These are phyloP conservation scores for Plicaturopsis crispa DNA, from an alignment of 768 basidiomycete species.

Conservation along the genomic window DNA sequence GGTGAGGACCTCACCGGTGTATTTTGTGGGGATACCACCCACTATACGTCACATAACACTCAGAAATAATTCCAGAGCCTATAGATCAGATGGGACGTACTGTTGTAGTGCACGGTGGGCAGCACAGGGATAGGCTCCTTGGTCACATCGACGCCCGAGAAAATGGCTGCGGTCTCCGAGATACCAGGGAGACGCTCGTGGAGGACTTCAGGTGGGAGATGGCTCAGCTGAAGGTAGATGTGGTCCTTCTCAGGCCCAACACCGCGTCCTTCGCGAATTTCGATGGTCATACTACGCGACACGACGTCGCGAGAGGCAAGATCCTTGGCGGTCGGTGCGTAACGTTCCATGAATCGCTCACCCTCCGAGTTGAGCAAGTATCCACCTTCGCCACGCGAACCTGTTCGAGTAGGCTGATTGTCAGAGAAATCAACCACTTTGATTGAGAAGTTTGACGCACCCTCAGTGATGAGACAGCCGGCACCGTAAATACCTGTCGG, in stretches of 20 bases:
- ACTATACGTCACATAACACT: constrained; percentile 36
- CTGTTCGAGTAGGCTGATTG: constrained; percentile 28
- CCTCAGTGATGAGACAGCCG: constrained; percentile 98
- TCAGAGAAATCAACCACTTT: neutral
- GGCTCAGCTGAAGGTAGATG: constrained; percentile 92
- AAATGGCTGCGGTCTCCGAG: constrained; percentile 98
- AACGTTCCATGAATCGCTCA: constrained; percentile 99
- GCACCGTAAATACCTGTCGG: constrained; percentile 99
- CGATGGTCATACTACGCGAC: constrained; percentile 97
- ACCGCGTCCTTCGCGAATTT: constrained; percentile 97
- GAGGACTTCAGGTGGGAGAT: constrained; percentile 91
- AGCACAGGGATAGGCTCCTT: constrained; percentile 99
- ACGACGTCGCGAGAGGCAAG: constrained; percentile 99
- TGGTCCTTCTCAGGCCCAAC: constrained; percentile 99
- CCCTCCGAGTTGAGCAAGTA: constrained; percentile 98
- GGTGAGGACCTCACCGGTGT: constrained; percentile 95
- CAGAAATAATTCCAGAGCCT: constrained; percentile 1
- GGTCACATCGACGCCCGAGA: constrained; percentile 97
- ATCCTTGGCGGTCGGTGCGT: constrained; percentile 99
- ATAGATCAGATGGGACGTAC: constrained; percentile 40
- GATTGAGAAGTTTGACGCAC: constrained; percentile 29
- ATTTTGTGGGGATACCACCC: constrained; percentile 99
- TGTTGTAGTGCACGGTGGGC: constrained; percentile 98
- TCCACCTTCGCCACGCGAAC: constrained; percentile 98
- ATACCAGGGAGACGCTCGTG: constrained; percentile 98